These are phyloP conservation scores for Diaporthe vexans DNA, from an alignment of 2,329 filamentous ascomycete genomes.

Conservation along the genomic window DNA sequence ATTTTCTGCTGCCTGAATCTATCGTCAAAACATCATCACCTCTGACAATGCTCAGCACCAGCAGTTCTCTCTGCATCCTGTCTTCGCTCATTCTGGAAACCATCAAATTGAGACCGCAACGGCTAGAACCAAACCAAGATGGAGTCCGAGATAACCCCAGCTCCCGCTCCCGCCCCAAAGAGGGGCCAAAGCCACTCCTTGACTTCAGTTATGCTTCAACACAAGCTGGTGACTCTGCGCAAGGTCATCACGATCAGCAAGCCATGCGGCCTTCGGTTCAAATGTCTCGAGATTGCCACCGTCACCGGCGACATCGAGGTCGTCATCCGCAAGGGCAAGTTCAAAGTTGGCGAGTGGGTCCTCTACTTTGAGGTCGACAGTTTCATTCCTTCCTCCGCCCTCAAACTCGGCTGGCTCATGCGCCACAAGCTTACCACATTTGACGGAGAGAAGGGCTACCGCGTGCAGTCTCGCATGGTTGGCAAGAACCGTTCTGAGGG, in stretches of 20 bases:
- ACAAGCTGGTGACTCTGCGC: conserved; percentile 51
- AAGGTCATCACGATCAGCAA: conserved; percentile 42
- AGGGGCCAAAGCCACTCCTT: too few relatives aligned
- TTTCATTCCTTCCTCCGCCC: conserved; percentile 46
- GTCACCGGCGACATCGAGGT: conserved; percentile 49
- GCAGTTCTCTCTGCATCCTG: too few relatives aligned
- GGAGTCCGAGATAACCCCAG: background rate
- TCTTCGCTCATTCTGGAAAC: background rate
- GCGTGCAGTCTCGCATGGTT: conserved; percentile 44
- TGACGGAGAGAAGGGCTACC: conserved; percentile 44
- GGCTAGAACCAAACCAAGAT: background rate
- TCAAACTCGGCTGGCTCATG: conserved; percentile 46
- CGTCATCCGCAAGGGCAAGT: conserved; percentile 39
- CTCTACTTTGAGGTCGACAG: conserved; percentile 52
- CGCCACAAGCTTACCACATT: conserved; percentile 34
- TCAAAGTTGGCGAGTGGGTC: conserved; percentile 46
- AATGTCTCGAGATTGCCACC: conserved; percentile 41
- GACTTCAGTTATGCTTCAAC: conserved; percentile 44
- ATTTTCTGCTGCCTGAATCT: background rate
- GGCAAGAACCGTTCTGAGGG: conserved; percentile 48
- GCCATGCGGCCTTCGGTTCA: conserved; percentile 37
- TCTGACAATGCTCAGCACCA: background rate
- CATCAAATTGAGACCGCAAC: background rate
- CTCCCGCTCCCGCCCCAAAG: background rate
- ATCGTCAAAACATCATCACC: background rate